Evolutionary conservation across 352 stramenopile species (phyloP), one percentile per base, ranked within the genome.

Genomic region (Pythium angustatum): DNA sequence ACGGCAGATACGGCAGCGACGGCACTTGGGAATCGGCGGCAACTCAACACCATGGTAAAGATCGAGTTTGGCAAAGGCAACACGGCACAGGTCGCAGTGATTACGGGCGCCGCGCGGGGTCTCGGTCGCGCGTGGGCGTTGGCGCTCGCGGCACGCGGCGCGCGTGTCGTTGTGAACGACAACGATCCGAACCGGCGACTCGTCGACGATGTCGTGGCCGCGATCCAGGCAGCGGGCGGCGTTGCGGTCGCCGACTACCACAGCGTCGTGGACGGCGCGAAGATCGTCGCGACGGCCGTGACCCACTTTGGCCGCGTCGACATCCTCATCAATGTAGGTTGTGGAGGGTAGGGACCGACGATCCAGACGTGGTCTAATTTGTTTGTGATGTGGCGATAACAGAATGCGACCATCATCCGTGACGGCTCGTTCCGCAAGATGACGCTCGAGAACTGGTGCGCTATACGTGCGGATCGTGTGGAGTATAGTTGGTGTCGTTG

Each of bases 371-470:
- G 24, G 58, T 5, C 38, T 54, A 70, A 28, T 49, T 8, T 41
- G 24, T 47, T 53, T 24, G 30, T 48, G 47, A 64, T 43, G 19
- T n/a, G n/a, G n/a, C n/a, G n/a, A n/a, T n/a, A n/a, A n/a, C 49
- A 87, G 80, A 90, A 90, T 33, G 77, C 80, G 40, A 88, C 80
- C 34, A 70, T 90, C 8, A 88, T 91, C 56, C 80, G 79, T 21
- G 83, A 91, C 52, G 80, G 79, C 26, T 88, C 83, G 19, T 91
- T 91, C 66, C 78, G 79, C 58, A 90, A 90, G 52, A 91, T 91
- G 79, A 90, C 71, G 33, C 28, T 71, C 15, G 68, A 85, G 27
- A 72, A 75, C 41, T 91, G 83, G 82, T 87, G 72, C n/a, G 48
- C n/a, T n/a, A n/a, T n/a, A n/a, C n/a, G n/a, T n/a, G 40, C 19